Conservation (phyloP, 192 early-diverging fungal genomes). For the Jimgerdemannia flammicorona region DNA sequence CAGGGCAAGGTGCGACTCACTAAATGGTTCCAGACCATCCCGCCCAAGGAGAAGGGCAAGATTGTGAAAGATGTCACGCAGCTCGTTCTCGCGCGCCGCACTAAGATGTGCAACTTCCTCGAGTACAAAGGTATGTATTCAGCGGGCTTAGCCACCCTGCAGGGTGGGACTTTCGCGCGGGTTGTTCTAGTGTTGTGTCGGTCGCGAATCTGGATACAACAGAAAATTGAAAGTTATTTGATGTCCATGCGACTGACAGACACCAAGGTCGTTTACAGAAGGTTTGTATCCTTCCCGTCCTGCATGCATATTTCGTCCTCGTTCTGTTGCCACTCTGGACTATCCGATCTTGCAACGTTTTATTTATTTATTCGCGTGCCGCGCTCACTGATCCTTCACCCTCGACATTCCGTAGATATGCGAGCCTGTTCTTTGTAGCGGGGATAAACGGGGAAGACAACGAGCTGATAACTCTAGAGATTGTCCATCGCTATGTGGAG, state of each 20-base stretch:
- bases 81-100: slow-evolving; percentile 79
- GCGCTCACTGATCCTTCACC: neutral
- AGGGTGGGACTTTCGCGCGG: neutral
- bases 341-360: no score
- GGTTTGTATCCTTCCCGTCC: slow-evolving; percentile 18
- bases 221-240: neutral
- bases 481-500: slow-evolving; percentile 98
- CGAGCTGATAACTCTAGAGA: slow-evolving; percentile 89
- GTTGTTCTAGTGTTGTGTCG: neutral
- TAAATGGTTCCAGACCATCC: slow-evolving; percentile 77
- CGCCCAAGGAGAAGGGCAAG: slow-evolving; percentile 89
- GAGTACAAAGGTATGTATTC: slow-evolving; percentile 79
- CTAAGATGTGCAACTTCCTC: slow-evolving; percentile 98
- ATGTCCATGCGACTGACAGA: slow-evolving; percentile 20
- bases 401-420: slow-evolving; percentile 64
- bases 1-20: slow-evolving; percentile 81
- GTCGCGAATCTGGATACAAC: no score
- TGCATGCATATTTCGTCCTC: neutral
- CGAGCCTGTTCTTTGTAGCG: slow-evolving; percentile 93
- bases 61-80: slow-evolving; percentile 92
- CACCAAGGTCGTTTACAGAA: slow-evolving; percentile 77
- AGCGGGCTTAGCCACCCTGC: no score
- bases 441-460: slow-evolving; percentile 94
- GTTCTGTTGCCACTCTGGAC: neutral
- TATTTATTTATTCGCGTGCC: neutral